Base-by-base conservation (phyloP, 1,139 yeast genomes). In the Geotrichum citri-aurantii region DNA sequence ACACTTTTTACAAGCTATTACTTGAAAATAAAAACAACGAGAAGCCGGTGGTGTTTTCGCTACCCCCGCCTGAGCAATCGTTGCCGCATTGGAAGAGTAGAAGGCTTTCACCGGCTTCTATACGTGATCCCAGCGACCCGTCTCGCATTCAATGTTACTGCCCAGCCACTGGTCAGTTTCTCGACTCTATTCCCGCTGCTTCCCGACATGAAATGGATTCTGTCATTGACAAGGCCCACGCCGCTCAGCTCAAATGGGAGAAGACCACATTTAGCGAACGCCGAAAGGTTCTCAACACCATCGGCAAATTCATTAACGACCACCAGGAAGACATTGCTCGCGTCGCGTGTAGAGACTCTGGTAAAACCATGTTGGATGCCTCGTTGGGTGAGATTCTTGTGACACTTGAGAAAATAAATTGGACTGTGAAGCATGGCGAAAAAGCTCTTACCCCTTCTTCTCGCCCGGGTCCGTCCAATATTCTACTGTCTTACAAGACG, bases 311-410 rank as follows among this genome's bases (percentile, higher is more conserved):
- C 70, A 83, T 93, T 56, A 73, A 88, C 57, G 86, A 85, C 56
- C 86, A 93, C 71, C 99, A 93, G 71, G 93, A 86, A 58, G 84
- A 85, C 56, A 82, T 93, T 54, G 96, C 96, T 3, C 78, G 96
- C 55, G 86, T 93, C 8, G 97, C 98, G 0, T 93, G 98, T 72
- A 80, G 98, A 65, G 99, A 93, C 70, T 87, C 96, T 31, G 99
- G 99, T 42, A 93, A 93, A 71, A 92, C 99, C 1, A 85, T 88
- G 84, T 77, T 93, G 51, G 98, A 93, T 75, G 98, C 99, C 1
- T 86, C 93, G 60, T 85, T 93, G 86, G 99, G 99, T 51, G 99
- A 93, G 64, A 73, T 76, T 57, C 81, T 93, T 82, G 98, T 91
- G 11, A 92, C 98, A 0, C 77, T 92, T 64, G 99, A 93, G 71